These are phyloP conservation scores for Sapria himalayana DNA, from an alignment of 345 rosid species.

Conservation along the genomic window DNA sequence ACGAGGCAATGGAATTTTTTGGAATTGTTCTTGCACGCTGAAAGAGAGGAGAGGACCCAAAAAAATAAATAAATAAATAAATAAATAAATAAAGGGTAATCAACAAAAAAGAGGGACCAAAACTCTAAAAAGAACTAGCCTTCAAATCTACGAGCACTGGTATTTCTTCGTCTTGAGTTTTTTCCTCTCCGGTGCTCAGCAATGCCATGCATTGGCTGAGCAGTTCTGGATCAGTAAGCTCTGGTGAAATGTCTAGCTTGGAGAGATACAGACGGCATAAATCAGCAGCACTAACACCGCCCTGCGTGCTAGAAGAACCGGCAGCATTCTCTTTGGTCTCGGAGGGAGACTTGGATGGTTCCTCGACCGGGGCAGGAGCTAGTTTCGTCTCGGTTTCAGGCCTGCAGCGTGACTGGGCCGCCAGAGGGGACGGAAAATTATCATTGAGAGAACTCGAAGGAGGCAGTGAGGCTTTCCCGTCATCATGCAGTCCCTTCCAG, in stretches of 20 bases:
- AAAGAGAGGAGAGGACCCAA: conserved; percentile 1
- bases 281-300: conserved; percentile 10
- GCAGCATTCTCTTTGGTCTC: conserved; percentile 15
- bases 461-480: conserved; percentile 31
- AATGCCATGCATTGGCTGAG: conserved; percentile 24
- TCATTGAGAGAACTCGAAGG: conserved; percentile 29
- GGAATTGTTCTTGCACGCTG: conserved; percentile 30
- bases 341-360: conserved; percentile 15
- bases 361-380: conserved; percentile 28
- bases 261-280: conserved; percentile 40
- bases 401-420: no score
- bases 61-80: conserved; percentile 3
- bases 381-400: conserved; percentile 25
- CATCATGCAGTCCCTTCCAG: conserved; percentile 75
- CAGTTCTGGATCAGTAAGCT: conserved; percentile 53
- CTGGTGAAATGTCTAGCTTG: conserved; percentile 61
- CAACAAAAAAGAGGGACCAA: neutral
- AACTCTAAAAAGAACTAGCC: conserved; percentile 15
- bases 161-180: conserved; percentile 20
- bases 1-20: conserved; percentile 22
- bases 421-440: conserved; percentile 26
- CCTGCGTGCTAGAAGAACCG: conserved; percentile 18
- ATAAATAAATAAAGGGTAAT: neutral
- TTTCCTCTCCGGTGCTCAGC: conserved; percentile 16
- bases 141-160: conserved; percentile 35